phyloP scores from a whole-genome alignment of 768 basidiomycete genomes.

The Trametes villosa region DNA sequence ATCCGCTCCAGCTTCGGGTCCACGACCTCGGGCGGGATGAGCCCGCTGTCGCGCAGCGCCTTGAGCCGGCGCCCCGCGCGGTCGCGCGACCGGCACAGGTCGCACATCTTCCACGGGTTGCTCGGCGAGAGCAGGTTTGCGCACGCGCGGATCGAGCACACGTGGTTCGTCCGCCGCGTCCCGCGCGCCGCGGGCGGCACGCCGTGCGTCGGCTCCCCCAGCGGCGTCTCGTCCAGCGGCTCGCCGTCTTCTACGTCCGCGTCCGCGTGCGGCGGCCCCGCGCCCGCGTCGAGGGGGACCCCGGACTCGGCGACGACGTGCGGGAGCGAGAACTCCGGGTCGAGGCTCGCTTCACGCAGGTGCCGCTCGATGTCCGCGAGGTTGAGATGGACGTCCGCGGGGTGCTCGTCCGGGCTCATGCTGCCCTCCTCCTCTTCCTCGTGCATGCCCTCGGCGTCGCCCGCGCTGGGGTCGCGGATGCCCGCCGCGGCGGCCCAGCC shows the following conservation, averaged over 20 bases:
- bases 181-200: slow-evolving; percentile 37
- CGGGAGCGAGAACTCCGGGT: neutral
- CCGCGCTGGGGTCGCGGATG: slow-evolving; percentile 1
- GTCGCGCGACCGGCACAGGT: slow-evolving; percentile 46
- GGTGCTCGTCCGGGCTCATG: neutral
- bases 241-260: neutral
- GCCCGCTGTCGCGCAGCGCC: slow-evolving; percentile 34
- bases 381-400: neutral
- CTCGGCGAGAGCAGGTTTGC: slow-evolving; percentile 48
- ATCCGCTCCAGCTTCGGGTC: slow-evolving; percentile 10
- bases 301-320: slow-evolving; percentile 6
- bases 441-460: neutral
- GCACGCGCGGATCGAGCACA: slow-evolving; percentile 47
- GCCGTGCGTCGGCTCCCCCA: slow-evolving; percentile 19
- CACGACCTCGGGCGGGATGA: slow-evolving; percentile 19
- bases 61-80: slow-evolving; percentile 37
- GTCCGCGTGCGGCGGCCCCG: neutral
- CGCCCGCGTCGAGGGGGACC: neutral
- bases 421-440: neutral
- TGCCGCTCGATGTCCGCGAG: slow-evolving; percentile 10
- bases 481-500: slow-evolving; percentile 25
- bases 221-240: slow-evolving; percentile 7
- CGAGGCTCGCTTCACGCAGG: slow-evolving; percentile 4
- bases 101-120: slow-evolving; percentile 54
- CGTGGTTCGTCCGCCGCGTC: slow-evolving; percentile 38